Evolutionary conservation across 768 basidiomycete genomes (phyloP), one percentile per base, ranked within the genome.

Genomic region (Tricholoma terreum): DNA sequence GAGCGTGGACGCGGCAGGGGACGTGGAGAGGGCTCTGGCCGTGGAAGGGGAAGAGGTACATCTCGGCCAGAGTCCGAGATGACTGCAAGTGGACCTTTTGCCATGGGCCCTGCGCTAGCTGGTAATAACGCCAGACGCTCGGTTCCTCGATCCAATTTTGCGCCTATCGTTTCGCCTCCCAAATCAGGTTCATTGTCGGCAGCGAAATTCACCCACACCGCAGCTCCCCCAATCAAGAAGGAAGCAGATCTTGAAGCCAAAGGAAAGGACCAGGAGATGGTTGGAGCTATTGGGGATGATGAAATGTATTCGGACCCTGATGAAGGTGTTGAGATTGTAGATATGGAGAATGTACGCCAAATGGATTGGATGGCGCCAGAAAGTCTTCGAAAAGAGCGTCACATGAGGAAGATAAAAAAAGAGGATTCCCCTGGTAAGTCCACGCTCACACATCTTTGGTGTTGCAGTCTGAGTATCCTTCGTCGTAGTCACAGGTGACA

Each of bases 341-440:
- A 94, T 65, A 88, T 94, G 83, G 84, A 86, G 30, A 79, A 86
- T 57, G 84, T 94, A 30, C 73, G 80, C 51, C 76, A 84, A 59
- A 83, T 94, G 84, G 92, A 94, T 69, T 92, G 86, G 84, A 91
- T 91, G 86, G 92, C 92, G 7, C 92, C 92, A 0, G 90, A 92
- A 66, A 85, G 80, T 58, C 65, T 92, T 54, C 76, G 74, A 54
- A 85, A 75, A 61, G 82, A 85, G 54, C 77, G 69, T 15, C 63
- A 63, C 43, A 53, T 54, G 14, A 74, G 72, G 58, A 73, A 75
- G 53, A 67, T 73, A 10, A 84, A 84, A 68, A 77, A 76, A 45
- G 82, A 85, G 63, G 78, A 79, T 45, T 50, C 51, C 6, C 62
- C 51, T 52, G 68, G 75, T 77, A 59, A 48, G 69, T 65, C 14